Evolutionary conservation across 345 rosid genomes (phyloP), one percentile per base, ranked within the genome.

Genomic region (Melastoma malabathricum): DNA sequence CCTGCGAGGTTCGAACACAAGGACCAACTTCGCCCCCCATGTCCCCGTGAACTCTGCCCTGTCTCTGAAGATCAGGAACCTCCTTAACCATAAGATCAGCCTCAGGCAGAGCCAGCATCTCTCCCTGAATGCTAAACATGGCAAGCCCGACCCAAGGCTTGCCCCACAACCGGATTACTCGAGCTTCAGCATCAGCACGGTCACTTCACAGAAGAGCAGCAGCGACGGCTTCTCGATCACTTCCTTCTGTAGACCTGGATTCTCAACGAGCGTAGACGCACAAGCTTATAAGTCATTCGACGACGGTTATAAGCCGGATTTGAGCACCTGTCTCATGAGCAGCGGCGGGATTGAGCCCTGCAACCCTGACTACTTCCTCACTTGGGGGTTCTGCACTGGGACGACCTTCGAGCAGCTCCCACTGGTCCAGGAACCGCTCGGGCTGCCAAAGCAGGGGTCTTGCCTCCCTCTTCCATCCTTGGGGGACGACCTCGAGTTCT

Each of bases 1-100:
- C 61, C 77, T 89, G 41, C 87, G 95, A 3, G 97, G 97, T 15
- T 75, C 89, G 9, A 89, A 85, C 15, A 79, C 97, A 2, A 76
- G 93, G 9, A 85, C 93, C 63, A 89, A 89, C 64, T 89, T 89
- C 53, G 60, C 77, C 20, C 66, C 60, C 38, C 85, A 66, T 16
- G 15, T 39, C 34, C 68, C 81, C 31, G 54, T 74, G 48, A 61
- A 78, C 50, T 71, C 97, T 9, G 85, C 72, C 13, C 47, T 85
- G 54, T 83, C 95, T n/a, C 49, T 64, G 57, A 85, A 83, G 62
- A 81, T 85, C 46, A 74, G 86, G 51, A 77, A 75, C 56, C 87
- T 89, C n/a, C 83, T 89, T 44, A 67, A 74, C 56, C 89, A 77
- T 59, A 85, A 82, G 64, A 72, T 56, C 69, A 80, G 65, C 63